phyloP scores from a whole-genome alignment of 2,329 filamentous ascomycete genomes.

The Aureobasidium sp. region DNA sequence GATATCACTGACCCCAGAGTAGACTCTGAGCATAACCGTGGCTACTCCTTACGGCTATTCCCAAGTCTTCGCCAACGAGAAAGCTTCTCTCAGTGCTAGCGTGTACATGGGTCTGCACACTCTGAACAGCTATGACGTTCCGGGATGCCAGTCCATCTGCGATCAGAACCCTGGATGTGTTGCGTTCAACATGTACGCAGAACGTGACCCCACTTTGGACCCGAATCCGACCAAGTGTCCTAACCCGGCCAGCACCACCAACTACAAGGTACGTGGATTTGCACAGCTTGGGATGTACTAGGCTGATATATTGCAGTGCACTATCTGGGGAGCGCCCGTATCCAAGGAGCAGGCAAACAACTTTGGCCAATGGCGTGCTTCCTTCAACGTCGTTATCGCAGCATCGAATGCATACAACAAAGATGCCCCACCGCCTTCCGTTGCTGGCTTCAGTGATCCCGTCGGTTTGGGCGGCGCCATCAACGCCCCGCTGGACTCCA shows the following conservation, averaged over 20 bases:
- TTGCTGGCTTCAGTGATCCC: constrained; percentile 15
- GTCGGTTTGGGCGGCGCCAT: constrained; percentile 19
- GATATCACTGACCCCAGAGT: not conserved
- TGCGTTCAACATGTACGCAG: constrained; percentile 14
- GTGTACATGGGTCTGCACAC: constrained; percentile 21
- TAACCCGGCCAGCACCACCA: constrained; percentile 14
- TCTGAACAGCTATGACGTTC: constrained; percentile 8
- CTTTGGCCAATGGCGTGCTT: constrained; percentile 16
- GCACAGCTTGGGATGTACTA: not conserved
- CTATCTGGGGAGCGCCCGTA: constrained; percentile 14
- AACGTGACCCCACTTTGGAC: constrained; percentile 12
- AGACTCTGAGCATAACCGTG: constrained; percentile 19
- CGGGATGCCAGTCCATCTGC: constrained; percentile 7
- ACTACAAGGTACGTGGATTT: constrained; percentile 9
- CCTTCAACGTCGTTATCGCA: constrained; percentile 25
- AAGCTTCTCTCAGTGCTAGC: constrained; percentile 8
- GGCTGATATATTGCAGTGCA: constrained; percentile 3
- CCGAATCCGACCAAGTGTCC: constrained; percentile 17
- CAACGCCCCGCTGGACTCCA: constrained; percentile 20
- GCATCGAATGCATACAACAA: constrained; percentile 24
- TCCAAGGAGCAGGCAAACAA: constrained; percentile 14
- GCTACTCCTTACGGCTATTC: constrained; percentile 22
- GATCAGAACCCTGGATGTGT: constrained; percentile 6
- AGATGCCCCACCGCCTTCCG: constrained; percentile 14
- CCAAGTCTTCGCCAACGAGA: constrained; percentile 19